These are phyloP conservation scores for Plasmodium gonderi DNA, from an alignment of 169 alveolate species.

Conservation along the genomic window DNA sequence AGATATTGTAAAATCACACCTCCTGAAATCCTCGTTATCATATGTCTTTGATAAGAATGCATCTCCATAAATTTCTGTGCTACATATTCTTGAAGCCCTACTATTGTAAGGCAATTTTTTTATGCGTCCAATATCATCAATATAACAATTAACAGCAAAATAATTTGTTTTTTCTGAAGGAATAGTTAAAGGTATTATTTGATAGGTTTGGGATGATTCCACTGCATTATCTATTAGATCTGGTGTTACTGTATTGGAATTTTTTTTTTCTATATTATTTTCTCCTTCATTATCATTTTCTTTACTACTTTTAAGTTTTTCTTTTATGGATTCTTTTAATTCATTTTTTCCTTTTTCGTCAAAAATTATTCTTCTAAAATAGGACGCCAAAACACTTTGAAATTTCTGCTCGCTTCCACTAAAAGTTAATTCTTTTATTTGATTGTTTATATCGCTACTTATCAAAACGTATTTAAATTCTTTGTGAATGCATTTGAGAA, in stretches of 20 bases:
- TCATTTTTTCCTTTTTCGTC: conserved; percentile 76
- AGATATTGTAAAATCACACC: conserved; percentile 83
- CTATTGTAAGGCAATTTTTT: conserved; percentile 90
- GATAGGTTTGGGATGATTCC: conserved; percentile 76
- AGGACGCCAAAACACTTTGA: conserved; percentile 74
- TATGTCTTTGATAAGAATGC: conserved; percentile 90
- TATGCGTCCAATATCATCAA: conserved; percentile 91
- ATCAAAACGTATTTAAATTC: conserved; percentile 81
- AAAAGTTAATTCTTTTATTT: conserved; percentile 78
- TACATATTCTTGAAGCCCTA: conserved; percentile 90
- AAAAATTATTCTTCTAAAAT: conserved; percentile 78
- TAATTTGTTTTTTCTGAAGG: conserved; percentile 87
- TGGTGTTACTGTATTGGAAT: conserved; percentile 27
- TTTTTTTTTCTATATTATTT: neutral
- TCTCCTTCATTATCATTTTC: conserved; percentile 41
- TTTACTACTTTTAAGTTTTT: conserved; percentile 66
- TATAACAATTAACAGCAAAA: conserved; percentile 88
- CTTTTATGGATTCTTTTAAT: conserved; percentile 77
- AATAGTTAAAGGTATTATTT: conserved; percentile 91
- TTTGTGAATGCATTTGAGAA: conserved; percentile 72
- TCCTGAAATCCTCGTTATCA: conserved; percentile 89
- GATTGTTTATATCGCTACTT: conserved; percentile 81
- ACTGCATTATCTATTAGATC: conserved; percentile 53
- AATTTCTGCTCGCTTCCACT: conserved; percentile 82
- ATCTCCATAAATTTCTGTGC: conserved; percentile 91